Evolutionary conservation across 1,284 basidiomycete species (phyloP).

Genomic region (Ceraceosorus bombacis): DNA sequence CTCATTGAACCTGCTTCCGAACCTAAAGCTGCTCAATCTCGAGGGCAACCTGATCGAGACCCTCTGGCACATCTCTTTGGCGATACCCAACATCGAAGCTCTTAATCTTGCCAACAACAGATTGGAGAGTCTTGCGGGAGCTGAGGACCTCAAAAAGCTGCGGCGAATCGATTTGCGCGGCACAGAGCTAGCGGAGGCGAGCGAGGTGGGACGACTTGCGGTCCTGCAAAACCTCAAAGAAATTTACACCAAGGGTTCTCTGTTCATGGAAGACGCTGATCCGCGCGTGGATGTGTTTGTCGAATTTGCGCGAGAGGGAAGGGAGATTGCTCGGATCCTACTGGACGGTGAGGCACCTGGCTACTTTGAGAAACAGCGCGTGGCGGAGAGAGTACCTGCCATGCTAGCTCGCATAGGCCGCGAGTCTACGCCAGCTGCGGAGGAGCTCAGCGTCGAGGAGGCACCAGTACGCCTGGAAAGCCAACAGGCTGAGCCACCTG

Average conservation of each 20-base stretch:
- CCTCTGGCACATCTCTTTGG: slow-evolving; percentile 61
- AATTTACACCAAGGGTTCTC: slow-evolving; percentile 37
- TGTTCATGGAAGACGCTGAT: slow-evolving; percentile 45
- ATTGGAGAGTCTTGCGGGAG: slow-evolving; percentile 82
- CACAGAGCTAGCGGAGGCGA: slow-evolving; percentile 72
- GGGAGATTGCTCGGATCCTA: slow-evolving; percentile 38
- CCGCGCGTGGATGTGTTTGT: slow-evolving; percentile 72
- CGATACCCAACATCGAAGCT: slow-evolving; percentile 23
- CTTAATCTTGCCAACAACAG: slow-evolving; percentile 58
- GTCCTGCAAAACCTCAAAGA: slow-evolving; percentile 53
- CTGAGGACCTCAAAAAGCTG: slow-evolving; percentile 75
- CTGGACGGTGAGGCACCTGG: slow-evolving; percentile 68
- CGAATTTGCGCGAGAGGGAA: slow-evolving; percentile 72
- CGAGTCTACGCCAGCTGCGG: neutral
- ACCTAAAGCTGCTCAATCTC: slow-evolving; percentile 77
- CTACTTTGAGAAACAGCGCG: slow-evolving; percentile 66
- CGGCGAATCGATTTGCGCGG: slow-evolving; percentile 76
- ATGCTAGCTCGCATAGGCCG: too few relatives aligned
- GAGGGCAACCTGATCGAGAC: slow-evolving; percentile 94
- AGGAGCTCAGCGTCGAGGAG: neutral
- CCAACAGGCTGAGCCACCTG: neutral
- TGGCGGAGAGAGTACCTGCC: slow-evolving; percentile 29
- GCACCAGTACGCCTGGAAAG: neutral
- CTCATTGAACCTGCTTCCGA: slow-evolving; percentile 65
- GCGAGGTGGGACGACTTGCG: slow-evolving; percentile 78